Percentiles rank a stretch among this genome's conserved stretches.
Conservation (phyloP, 1,284 basidiomycete species). For the Omphalotus olearius region DNA sequence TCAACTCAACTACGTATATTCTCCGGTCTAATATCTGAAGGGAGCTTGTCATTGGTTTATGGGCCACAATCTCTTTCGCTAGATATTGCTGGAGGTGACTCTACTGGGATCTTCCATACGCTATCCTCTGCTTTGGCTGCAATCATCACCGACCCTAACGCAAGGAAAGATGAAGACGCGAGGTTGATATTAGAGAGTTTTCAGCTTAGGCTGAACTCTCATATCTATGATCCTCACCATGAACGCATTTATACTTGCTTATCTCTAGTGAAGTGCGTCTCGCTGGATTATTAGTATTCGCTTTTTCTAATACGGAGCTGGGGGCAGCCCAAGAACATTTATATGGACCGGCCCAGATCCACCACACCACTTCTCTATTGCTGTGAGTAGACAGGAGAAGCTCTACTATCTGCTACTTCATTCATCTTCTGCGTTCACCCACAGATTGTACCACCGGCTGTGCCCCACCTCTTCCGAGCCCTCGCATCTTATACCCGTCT, state of each 20-base stretch:
- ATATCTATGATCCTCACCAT: slow-evolving; percentile 31
- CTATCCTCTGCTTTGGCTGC: slow-evolving; percentile 21
- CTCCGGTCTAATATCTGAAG: slow-evolving; percentile 9
- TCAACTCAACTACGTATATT: slow-evolving; percentile 28
- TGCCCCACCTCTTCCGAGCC: slow-evolving; percentile 27
- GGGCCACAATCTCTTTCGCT: slow-evolving; percentile 23
- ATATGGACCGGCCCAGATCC: slow-evolving; percentile 57
- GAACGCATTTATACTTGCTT: slow-evolving; percentile 36
- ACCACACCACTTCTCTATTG: slow-evolving; percentile 54
- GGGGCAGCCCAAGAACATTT: slow-evolving; percentile 41
- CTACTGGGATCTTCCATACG: slow-evolving; percentile 25
- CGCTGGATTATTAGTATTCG: neutral
- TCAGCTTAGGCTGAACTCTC: slow-evolving; percentile 39
- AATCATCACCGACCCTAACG: slow-evolving; percentile 5
- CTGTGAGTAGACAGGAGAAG: slow-evolving; percentile 33
- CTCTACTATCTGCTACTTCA: neutral
- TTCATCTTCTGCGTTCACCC: neutral
- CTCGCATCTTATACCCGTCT: slow-evolving; percentile 8
- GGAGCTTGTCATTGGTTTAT: slow-evolving; percentile 17
- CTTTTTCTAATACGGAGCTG: neutral
- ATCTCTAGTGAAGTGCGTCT: slow-evolving; percentile 35
- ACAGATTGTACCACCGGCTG: slow-evolving; percentile 5
- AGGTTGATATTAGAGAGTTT: slow-evolving; percentile 29
- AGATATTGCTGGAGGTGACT: slow-evolving; percentile 25
- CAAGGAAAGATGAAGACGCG: slow-evolving; percentile 17